phyloP scores from a whole-genome alignment of 2,329 filamentous ascomycete genomes.

The Cladosporium sp. region DNA sequence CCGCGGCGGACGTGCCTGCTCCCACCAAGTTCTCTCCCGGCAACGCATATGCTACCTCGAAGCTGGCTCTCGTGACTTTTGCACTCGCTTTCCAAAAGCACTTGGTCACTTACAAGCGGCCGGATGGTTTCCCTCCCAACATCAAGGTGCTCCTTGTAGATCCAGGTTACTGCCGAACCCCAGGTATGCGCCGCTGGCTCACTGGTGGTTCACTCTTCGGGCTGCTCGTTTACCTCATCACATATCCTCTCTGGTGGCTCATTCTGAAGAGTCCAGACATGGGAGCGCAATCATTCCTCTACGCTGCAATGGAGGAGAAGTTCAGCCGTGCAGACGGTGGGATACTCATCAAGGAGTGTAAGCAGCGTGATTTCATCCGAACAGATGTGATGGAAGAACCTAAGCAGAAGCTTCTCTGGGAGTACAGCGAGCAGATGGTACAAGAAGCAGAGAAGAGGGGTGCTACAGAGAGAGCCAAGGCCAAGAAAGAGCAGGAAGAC shows the following conservation, averaged over 20 bases:
- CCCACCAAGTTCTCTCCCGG: constrained; percentile 40
- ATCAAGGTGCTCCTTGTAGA: constrained; percentile 82
- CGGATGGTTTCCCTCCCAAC: constrained; percentile 77
- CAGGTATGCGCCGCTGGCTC: constrained; percentile 82
- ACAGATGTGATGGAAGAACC: constrained; percentile 72
- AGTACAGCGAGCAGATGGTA: constrained; percentile 79
- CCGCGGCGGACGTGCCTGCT: constrained; percentile 13
- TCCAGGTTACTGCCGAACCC: constrained; percentile 78
- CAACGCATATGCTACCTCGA: constrained; percentile 46
- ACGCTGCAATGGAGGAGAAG: constrained; percentile 75
- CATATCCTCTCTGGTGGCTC: constrained; percentile 81
- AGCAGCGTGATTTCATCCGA: constrained; percentile 66
- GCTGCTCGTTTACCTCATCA: constrained; percentile 68
- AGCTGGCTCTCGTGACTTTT: constrained; percentile 81
- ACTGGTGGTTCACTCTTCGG: constrained; percentile 80
- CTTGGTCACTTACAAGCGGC: constrained; percentile 74
- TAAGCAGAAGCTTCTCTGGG: constrained; percentile 81
- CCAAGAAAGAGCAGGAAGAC: constrained; percentile 49
- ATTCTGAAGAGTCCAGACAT: constrained; percentile 78
- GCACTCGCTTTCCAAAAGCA: constrained; percentile 90
- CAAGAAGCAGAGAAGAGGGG: constrained; percentile 76
- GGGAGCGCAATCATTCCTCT: constrained; percentile 82
- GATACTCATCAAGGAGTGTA: constrained; percentile 83
- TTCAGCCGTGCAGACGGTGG: constrained; percentile 64
- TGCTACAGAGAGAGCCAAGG: constrained; percentile 57